Percentiles rank a stretch among this genome's conserved stretches.
These are phyloP conservation scores for Microdochium trichocladiopsis DNA, from an alignment of 2,329 filamentous ascomycete genomes.

Conservation along the genomic window DNA sequence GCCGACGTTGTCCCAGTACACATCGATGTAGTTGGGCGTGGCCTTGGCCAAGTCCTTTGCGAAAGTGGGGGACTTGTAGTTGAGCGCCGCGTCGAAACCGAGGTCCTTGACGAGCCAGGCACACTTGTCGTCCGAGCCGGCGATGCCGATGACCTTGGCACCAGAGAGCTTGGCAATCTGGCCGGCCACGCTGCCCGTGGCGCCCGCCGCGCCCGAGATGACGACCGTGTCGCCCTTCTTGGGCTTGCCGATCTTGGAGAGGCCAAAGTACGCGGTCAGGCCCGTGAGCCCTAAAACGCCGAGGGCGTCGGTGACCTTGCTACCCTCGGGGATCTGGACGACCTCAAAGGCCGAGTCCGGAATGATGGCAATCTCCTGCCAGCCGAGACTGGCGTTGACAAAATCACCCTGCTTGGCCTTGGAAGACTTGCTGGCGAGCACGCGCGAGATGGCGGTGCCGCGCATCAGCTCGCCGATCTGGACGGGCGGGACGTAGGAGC, in stretches of 20 bases:
- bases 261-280: conserved; percentile 70
- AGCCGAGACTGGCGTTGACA: conserved; percentile 49
- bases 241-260: conserved; percentile 60
- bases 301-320: conserved; percentile 49
- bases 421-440: conserved; percentile 52
- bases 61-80: conserved; percentile 52
- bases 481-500: conserved; percentile 62
- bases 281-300: conserved; percentile 60
- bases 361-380: conserved; percentile 60
- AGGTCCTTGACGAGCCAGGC: conserved; percentile 46
- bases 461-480: conserved; percentile 64
- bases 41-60: conserved; percentile 41
- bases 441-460: conserved; percentile 50
- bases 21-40: conserved; percentile 47
- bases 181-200: conserved; percentile 68
- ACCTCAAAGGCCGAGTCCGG: conserved; percentile 41
- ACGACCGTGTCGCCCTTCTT: conserved; percentile 68
- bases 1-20: conserved; percentile 63
- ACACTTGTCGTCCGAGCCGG: conserved; percentile 61
- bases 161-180: conserved; percentile 74
- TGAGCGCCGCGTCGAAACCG: conserved; percentile 51
- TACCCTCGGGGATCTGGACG: conserved; percentile 29
- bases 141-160: conserved; percentile 53
- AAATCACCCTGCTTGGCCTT: conserved; percentile 50
- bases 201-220: conserved; percentile 70